Base-by-base conservation (phyloP, 306 rosid species). In the Coriaria nepalensis region DNA sequence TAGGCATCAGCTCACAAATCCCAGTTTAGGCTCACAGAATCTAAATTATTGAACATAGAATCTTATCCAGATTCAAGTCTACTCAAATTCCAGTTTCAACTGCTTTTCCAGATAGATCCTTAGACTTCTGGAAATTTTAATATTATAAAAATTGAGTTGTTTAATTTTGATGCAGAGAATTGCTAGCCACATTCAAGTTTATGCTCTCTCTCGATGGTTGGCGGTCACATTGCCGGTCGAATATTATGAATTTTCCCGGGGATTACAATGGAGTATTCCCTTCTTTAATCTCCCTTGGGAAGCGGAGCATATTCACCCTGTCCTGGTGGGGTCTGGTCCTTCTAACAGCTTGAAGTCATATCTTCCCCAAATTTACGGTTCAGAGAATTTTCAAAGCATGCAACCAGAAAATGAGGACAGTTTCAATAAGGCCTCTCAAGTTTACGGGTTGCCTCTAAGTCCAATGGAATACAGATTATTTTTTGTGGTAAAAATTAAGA, bases 161-260 rank as follows among this genome's bases (percentile, higher is more conserved):
- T 33, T 48, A 42, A 10, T n/a, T 56, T 57, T 64, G 56, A 37
- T 76, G 70, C 90, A 88, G 96, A 88, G 96, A 81, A 76, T 76
- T 59, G 57, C 81, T 65, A 64, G 81, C 71, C 85, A 83, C 63
- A 76, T 88, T 68, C 96, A 88, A 71, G 71, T 83, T 55, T 88
- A 76, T 47, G 94, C 95, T 46, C 68, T 88, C 41, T 71, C 86
- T 37, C 78, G 85, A 72, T 88, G 93, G 95, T 57, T 83, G 71
- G 49, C 80, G 15, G 90, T 68, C 53, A 70, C 69, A 41, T 59
- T 83, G 63, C 96, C 96, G 4, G 78, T 83, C 33, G 81, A 83
- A 61, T 83, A 75, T 61, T 70, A 74, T 53, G 96, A 83, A 72
- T 70, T 88, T 51, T 47, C 83, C 11, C 76, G 72, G 62, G 77